Percentiles rank a stretch among this genome's conserved stretches.
Conservation (phyloP, 2,329 filamentous ascomycete species). For the Chalaropsis ovoidea region DNA sequence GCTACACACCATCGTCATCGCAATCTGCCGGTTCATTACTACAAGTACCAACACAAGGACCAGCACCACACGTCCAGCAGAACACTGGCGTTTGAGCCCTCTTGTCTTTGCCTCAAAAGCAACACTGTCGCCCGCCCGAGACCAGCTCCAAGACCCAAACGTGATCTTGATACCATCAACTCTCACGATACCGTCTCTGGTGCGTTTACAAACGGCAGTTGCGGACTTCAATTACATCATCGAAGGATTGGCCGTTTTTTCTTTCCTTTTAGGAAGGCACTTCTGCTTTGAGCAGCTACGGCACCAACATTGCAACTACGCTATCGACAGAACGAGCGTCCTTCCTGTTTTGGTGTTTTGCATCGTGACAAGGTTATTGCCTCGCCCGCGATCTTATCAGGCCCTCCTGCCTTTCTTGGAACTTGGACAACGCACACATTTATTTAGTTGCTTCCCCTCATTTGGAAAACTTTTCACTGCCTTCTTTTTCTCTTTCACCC, state of each 20-base stretch:
- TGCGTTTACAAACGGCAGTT: not conserved
- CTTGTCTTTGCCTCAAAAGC: conserved; percentile 10
- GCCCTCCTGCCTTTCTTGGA: not conserved
- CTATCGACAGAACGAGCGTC: not conserved
- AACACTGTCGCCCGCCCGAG: not conserved
- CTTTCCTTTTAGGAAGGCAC: not conserved
- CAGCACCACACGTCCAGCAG: not conserved
- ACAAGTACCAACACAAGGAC: not conserved
- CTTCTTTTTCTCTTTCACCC: not conserved
- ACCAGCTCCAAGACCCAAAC: too few species aligned
- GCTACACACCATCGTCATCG: conserved; percentile 6
- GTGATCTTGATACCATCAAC: not conserved
- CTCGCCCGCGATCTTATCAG: not conserved
- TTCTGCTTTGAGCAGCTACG: not conserved
- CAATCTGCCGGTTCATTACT: not conserved
- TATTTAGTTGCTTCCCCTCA: not conserved
- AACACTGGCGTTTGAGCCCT: not conserved
- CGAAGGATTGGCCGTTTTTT: not conserved
- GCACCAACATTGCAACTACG: not conserved
- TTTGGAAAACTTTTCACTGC: not conserved
- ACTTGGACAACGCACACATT: not conserved
- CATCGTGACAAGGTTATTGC: not conserved
- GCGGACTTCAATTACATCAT: not conserved
- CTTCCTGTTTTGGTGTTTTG: not conserved
- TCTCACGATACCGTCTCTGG: not conserved